A percentile compares a stretch with the other conserved stretches of the same genome.
phyloP scores from a whole-genome alignment of 1,139 yeast species.

The Scheffersomyces cryptocercus region DNA sequence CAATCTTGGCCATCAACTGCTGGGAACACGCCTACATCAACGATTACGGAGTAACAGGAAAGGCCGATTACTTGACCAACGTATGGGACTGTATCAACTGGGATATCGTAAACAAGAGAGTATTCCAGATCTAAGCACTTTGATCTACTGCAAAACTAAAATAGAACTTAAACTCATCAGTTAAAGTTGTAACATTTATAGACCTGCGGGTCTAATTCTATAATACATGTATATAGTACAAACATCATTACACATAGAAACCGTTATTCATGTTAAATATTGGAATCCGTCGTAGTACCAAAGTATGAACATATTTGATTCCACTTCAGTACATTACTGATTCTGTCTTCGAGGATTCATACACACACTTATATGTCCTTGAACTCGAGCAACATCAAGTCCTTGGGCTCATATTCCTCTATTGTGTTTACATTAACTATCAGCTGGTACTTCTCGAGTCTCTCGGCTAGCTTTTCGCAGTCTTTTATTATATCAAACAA shows the following conservation, averaged over 20 bases:
- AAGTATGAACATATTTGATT: not conserved
- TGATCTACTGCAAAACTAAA: no score
- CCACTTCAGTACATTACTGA: not conserved
- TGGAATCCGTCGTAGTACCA: not conserved
- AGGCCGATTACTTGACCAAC: conserved; percentile 68
- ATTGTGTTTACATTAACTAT: conserved; percentile 15
- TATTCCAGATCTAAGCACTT: conserved; percentile 36
- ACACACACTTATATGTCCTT: conserved; percentile 3
- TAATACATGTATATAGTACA: conserved; percentile 1
- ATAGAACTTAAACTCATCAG: no score
- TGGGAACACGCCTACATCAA: conserved; percentile 87
- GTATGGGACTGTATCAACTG: conserved; percentile 84
- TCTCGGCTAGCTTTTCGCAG: conserved; percentile 25
- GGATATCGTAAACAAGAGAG: conserved; percentile 75
- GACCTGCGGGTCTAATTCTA: no score
- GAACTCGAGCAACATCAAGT: conserved; percentile 9
- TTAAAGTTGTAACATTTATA: no score
- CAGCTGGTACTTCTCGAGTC: conserved; percentile 22
- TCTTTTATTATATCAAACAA: conserved; percentile 27
- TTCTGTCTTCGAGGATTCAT: not conserved
- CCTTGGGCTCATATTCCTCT: conserved; percentile 2
- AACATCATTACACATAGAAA: not conserved
- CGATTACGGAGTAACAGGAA: conserved; percentile 84
- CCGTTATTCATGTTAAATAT: not conserved
- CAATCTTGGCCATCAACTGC: conserved; percentile 74